Evolutionary conservation across 1,139 yeast species (phyloP), one percentile per base, ranked within the genome.

Genomic region (Taphrina betulina): DNA sequence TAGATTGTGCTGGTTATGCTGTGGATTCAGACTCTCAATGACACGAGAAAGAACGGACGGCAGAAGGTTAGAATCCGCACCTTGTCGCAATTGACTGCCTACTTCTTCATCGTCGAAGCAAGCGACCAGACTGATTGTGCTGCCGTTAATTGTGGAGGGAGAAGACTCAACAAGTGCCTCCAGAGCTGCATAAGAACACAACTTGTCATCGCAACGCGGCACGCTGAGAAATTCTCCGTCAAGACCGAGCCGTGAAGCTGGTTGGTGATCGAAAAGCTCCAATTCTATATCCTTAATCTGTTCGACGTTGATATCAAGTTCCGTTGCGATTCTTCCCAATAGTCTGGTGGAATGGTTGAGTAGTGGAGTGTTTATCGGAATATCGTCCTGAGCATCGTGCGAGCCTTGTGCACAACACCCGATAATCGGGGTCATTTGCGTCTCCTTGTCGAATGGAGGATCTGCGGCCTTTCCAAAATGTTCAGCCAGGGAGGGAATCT

Each of bases 101-200:
- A 92, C 79, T 71, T 90, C 98, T 71, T 92, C 98, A 69, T 92
- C 96, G 69, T 90, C 97, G 69, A 90, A 90, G 60, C 89, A 75
- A 0, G 95, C 82, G 50, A 87, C 77, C 67, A 89, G 68, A 64
- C 83, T 82, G 44, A 88, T 81, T 37, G 86, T 83, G 7, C 44
- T 17, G 34, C 59, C 85, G 0, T 68, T 60, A 0, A 65, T 68
- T 3, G 64, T 61, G 3, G 68, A 20, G 5, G 33, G 67, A 3
- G 69, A 50, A 2, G 92, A 75, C 60, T 79, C 80, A 44, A 85
- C 71, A 50, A 92, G 72, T 2, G 87, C 96, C 60, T 76, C 78
- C 34, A 84, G 72, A 1, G 96, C 85, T 48, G 94, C 78, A 28
- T 45, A 58, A 7, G 55, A 26, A 22, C 57, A 33, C 33, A 58